Conservation (phyloP, 768 basidiomycete species). For the Agrocybe chaxingu region DNA sequence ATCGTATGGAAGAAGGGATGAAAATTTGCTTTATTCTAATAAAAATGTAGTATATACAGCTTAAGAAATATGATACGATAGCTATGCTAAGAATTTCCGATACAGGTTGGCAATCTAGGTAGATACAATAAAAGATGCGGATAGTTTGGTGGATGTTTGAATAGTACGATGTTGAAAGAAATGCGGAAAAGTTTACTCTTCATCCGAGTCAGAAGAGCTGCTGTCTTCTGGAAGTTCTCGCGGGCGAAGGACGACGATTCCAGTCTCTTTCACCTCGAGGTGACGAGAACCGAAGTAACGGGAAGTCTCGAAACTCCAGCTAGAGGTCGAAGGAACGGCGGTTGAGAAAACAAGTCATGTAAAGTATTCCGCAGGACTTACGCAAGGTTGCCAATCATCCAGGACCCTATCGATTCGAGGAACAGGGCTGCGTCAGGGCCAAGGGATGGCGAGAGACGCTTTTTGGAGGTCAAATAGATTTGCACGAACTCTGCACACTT, state of each 20-base stretch:
- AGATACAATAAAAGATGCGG: constrained; percentile 5
- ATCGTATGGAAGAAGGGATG: neutral
- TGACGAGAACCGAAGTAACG: constrained; percentile 63
- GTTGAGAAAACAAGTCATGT: constrained; percentile 8
- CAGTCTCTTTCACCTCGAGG: constrained; percentile 47
- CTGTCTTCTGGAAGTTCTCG: constrained; percentile 30
- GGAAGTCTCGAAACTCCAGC: constrained; percentile 69
- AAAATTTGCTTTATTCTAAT: too few species aligned
- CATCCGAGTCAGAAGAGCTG: constrained; percentile 32
- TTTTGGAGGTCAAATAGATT: constrained; percentile 43
- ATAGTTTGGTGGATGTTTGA: neutral
- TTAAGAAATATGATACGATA: neutral
- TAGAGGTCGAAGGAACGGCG: constrained; percentile 16
- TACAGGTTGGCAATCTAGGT: constrained; percentile 1
- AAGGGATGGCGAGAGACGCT: constrained; percentile 45
- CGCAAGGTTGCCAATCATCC: constrained; percentile 62
- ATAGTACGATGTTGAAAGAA: neutral
- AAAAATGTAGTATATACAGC: neutral
- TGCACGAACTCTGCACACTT: constrained; percentile 50
- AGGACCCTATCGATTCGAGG: constrained; percentile 53
- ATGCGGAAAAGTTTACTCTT: constrained; percentile 24
- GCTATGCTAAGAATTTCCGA: neutral
- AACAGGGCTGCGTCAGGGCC: constrained; percentile 51
- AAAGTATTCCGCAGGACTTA: constrained; percentile 16
- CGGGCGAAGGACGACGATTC: constrained; percentile 42